Percentiles rank a stretch among this genome's conserved stretches.
phyloP scores from a whole-genome alignment of 2,329 filamentous ascomycete genomes.

The Neofusicoccum kwambonambiense region DNA sequence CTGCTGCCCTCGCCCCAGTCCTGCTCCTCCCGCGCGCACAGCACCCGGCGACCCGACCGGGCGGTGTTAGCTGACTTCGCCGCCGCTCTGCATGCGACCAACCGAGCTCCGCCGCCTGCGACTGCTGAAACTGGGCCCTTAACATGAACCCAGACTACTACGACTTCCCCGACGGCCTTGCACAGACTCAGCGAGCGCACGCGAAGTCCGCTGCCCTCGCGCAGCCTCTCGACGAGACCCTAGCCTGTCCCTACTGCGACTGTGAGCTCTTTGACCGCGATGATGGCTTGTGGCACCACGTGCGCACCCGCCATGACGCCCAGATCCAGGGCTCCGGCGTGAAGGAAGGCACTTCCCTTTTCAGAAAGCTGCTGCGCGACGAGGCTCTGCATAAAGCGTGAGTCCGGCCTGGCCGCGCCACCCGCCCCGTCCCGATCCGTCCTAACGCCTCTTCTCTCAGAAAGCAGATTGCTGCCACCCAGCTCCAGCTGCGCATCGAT shows the following conservation, averaged over 20 bases:
- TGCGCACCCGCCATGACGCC: constrained; percentile 27
- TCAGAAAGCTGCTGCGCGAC: constrained; percentile 26
- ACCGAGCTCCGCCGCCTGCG: neutral
- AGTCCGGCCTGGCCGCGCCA: constrained; percentile 19
- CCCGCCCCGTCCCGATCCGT: constrained; percentile 9
- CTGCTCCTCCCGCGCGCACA: neutral
- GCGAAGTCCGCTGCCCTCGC: neutral
- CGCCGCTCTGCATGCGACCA: constrained; percentile 4
- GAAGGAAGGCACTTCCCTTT: constrained; percentile 21
- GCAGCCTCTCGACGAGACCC: neutral
- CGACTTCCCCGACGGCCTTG: neutral
- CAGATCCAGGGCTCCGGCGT: constrained; percentile 23
- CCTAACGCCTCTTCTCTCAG: neutral
- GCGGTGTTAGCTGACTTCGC: neutral
- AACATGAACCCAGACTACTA: constrained; percentile 17
- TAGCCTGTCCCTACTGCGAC: constrained; percentile 31
- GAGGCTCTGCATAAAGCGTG: constrained; percentile 26
- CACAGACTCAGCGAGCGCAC: constrained; percentile 6
- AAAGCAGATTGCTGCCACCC: neutral
- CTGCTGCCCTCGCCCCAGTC: neutral
- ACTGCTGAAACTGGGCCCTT: constrained; percentile 6
- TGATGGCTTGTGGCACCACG: constrained; percentile 29
- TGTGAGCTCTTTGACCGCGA: constrained; percentile 31
- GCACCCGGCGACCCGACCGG: constrained; percentile 1
- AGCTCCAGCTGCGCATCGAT: constrained; percentile 22